Percentiles rank a stretch among this genome's conserved stretches.
Evolutionary conservation across 2,329 filamentous ascomycete species (phyloP).

Genomic region (Sporothrix sp.): DNA sequence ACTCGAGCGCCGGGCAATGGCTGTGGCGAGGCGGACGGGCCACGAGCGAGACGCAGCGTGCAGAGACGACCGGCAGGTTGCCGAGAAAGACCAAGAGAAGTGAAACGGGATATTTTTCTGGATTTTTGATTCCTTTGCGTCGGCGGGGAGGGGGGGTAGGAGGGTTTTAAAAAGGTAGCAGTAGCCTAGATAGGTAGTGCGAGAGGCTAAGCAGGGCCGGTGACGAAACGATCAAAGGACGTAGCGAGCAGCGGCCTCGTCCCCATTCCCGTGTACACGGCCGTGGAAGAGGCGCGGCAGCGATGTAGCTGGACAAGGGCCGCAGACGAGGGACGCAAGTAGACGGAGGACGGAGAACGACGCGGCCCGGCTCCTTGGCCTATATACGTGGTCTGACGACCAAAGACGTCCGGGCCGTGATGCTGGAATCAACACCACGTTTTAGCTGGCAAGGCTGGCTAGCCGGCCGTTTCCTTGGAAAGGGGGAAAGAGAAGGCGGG

Average conservation of each 20-base stretch:
- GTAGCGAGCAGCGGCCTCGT: slow-evolving; percentile 2
- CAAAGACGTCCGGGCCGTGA: not conserved
- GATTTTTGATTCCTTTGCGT: not conserved
- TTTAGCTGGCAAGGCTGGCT: too few relatives aligned
- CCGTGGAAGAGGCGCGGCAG: too few relatives aligned
- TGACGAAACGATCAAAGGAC: slow-evolving; percentile 8
- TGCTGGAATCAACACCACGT: too few relatives aligned
- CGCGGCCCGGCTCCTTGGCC: not conserved
- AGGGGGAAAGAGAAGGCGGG: not conserved
- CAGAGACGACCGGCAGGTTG: not conserved
- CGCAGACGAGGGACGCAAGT: not conserved
- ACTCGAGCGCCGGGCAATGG: too few relatives aligned
- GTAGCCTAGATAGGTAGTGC: slow-evolving; percentile 15
- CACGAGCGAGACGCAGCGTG: not conserved
- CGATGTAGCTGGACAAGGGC: slow-evolving; percentile 2
- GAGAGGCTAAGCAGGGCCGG: slow-evolving; percentile 9
- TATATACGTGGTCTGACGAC: slow-evolving; percentile 2
- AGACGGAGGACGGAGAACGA: not conserved
- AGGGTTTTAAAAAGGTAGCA: not conserved
- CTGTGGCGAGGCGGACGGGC: not conserved
- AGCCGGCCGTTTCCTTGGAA: not conserved
- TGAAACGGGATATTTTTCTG: not conserved
- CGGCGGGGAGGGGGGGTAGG: not conserved
- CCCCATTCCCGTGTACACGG: not conserved
- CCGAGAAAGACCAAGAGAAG: not conserved